A percentile compares a stretch with the other conserved stretches of the same genome.
Evolutionary conservation across 768 basidiomycete species (phyloP).

Genomic region (Rhizopogon vulgaris): DNA sequence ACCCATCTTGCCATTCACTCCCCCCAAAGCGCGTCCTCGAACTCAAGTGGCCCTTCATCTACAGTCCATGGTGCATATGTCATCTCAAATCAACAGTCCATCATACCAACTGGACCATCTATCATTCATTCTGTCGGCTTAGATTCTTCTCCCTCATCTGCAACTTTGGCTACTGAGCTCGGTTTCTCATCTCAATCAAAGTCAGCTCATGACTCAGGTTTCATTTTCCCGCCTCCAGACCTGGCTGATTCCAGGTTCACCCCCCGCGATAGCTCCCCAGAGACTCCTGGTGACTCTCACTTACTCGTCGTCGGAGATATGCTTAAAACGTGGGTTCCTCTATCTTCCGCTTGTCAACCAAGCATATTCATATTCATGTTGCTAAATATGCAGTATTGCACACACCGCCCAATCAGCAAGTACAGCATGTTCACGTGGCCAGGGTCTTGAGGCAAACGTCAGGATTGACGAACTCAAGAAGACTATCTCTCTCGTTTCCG

Average conservation of each 20-base stretch:
- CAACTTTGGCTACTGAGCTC: slow-evolving; percentile 13
- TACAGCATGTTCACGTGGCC: slow-evolving; percentile 40
- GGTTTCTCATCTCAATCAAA: slow-evolving; percentile 14
- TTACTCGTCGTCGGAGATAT: slow-evolving; percentile 44
- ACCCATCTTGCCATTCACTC: slow-evolving; percentile 21
- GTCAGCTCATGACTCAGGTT: slow-evolving; percentile 15
- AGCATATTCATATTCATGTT: neutral
- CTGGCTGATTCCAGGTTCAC: slow-evolving; percentile 12
- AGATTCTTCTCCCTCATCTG: slow-evolving; percentile 10
- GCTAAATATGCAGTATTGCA: slow-evolving; percentile 42
- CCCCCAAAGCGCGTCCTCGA: slow-evolving; percentile 16
- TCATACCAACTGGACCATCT: neutral
- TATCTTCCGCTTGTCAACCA: neutral
- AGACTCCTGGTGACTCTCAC: slow-evolving; percentile 37
- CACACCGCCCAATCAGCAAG: slow-evolving; percentile 55
- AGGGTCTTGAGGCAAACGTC: slow-evolving; percentile 39
- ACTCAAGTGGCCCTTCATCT: slow-evolving; percentile 29
- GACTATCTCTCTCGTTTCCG: slow-evolving; percentile 46
- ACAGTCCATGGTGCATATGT: slow-evolving; percentile 29
- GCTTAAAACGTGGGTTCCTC: slow-evolving; percentile 44
- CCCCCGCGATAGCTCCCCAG: slow-evolving; percentile 17
- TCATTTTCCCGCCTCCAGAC: slow-evolving; percentile 22
- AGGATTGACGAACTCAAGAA: slow-evolving; percentile 53
- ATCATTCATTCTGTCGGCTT: slow-evolving; percentile 8
- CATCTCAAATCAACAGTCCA: slow-evolving; percentile 5